These are phyloP conservation scores for Hymenoscyphus fructigenus DNA, from an alignment of 2,329 filamentous ascomycete genomes.

Conservation along the genomic window DNA sequence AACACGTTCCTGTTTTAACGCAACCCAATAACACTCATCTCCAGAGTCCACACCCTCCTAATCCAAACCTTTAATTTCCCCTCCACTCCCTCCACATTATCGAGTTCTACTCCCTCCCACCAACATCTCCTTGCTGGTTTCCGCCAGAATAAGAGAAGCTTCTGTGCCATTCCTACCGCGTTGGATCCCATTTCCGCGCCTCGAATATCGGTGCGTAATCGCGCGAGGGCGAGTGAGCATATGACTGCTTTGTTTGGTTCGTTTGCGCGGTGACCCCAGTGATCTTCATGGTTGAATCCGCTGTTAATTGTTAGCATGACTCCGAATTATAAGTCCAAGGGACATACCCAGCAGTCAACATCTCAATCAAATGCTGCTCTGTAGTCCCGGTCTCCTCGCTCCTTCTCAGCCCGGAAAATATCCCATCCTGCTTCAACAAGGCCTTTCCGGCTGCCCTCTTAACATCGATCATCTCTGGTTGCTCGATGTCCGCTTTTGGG, in stretches of 20 bases:
- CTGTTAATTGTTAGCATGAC: slow-evolving; percentile 47
- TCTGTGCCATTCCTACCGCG: slow-evolving; percentile 96
- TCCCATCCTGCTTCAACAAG: slow-evolving; percentile 86
- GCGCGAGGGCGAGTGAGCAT: slow-evolving; percentile 90
- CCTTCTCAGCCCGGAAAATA: slow-evolving; percentile 91
- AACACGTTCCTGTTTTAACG: slow-evolving; percentile 41
- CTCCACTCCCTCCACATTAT: slow-evolving; percentile 84
- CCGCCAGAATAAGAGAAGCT: slow-evolving; percentile 94
- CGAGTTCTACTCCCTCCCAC: slow-evolving; percentile 97
- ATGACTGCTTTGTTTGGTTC: slow-evolving; percentile 99
- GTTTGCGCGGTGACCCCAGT: slow-evolving; percentile 94
- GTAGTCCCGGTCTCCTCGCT: slow-evolving; percentile 96
- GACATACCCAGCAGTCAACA: slow-evolving; percentile 93
- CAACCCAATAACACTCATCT: slow-evolving; percentile 93
- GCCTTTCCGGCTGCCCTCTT: slow-evolving; percentile 88
- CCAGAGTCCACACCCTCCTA: slow-evolving; percentile 93
- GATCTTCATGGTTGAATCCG: slow-evolving; percentile 93
- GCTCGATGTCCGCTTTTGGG: slow-evolving; percentile 77
- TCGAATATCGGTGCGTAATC: slow-evolving; percentile 87
- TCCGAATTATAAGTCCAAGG: neutral
- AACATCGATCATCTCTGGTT: slow-evolving; percentile 90
- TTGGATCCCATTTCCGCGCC: slow-evolving; percentile 73
- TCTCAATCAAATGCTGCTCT: slow-evolving; percentile 97
- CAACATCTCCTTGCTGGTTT: slow-evolving; percentile 95
- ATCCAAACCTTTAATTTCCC: slow-evolving; percentile 98